phyloP scores from a whole-genome alignment of 1,139 yeast species.

The Suhomyces anneliseae region DNA sequence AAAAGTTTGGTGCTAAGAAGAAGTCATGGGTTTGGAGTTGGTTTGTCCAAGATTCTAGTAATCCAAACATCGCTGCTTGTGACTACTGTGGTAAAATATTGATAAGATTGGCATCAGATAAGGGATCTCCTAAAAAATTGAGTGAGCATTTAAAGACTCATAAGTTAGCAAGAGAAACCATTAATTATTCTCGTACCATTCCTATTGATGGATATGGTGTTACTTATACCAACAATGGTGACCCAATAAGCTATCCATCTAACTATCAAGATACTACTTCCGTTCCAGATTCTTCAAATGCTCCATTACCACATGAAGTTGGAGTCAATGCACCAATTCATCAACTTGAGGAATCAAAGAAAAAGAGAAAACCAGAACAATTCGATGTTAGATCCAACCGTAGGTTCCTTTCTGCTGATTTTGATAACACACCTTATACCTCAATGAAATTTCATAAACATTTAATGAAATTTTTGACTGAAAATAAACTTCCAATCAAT shows the following conservation, averaged over 20 bases:
- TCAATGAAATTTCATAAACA: conserved; percentile 52
- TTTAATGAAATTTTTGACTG: conserved; percentile 50
- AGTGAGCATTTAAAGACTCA: conserved; percentile 59
- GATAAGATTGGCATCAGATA: conserved; percentile 50
- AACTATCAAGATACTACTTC: conserved; percentile 9
- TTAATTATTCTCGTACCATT: conserved; percentile 35
- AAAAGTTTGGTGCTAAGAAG: conserved; percentile 56
- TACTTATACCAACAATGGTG: conserved; percentile 31
- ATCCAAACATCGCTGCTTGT: conserved; percentile 55
- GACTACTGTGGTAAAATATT: conserved; percentile 53
- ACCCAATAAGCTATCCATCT: conserved; percentile 21
- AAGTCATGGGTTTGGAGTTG: conserved; percentile 65
- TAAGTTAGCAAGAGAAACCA: conserved; percentile 41
- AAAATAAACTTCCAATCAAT: conserved; percentile 50
- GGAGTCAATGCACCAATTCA: conserved; percentile 2
- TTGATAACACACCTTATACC: conserved; percentile 47
- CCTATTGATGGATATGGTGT: conserved; percentile 44
- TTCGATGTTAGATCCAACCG: conserved; percentile 7
- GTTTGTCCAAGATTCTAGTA: conserved; percentile 52
- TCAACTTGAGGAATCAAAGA: conserved; percentile 9
- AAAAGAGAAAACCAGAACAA: conserved; percentile 5
- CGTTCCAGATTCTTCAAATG: conserved; percentile 6
- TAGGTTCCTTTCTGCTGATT: conserved; percentile 33
- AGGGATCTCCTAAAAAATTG: conserved; percentile 60
- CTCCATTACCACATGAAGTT: conserved; percentile 5